phyloP scores from a whole-genome alignment of 2,329 filamentous ascomycete genomes.

The Bisporella sp. region DNA sequence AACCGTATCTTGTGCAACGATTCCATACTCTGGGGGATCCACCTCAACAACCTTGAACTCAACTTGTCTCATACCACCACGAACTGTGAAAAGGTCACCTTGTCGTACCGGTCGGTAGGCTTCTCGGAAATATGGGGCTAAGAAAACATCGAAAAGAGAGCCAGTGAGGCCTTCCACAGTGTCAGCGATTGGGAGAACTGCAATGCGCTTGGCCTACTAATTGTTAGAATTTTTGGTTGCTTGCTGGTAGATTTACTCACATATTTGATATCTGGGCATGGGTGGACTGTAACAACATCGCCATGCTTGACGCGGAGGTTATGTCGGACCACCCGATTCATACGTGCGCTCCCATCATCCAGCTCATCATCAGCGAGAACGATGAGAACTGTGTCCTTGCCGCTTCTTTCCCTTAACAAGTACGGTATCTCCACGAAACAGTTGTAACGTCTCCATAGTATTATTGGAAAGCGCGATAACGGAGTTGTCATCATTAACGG shows the following conservation, averaged over 20 bases:
- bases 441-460: constrained; percentile 96
- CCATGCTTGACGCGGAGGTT: constrained; percentile 98
- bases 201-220: constrained; percentile 91
- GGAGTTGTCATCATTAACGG: constrained; percentile 98
- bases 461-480: constrained; percentile 97
- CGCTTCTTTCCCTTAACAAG: constrained; percentile 99
- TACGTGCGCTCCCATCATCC: constrained; percentile 91
- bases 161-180: constrained; percentile 97
- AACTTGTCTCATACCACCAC: constrained; percentile 97
- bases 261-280: constrained; percentile 99
- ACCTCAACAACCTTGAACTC: constrained; percentile 99
- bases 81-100: constrained; percentile 94
- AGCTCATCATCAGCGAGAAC: constrained; percentile 96
- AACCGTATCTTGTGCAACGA: constrained; percentile 96
- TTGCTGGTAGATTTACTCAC: constrained; percentile 48
- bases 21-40: constrained; percentile 96
- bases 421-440: constrained; percentile 98
- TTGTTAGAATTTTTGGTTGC: not conserved
- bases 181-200: constrained; percentile 95
- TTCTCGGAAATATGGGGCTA: constrained; percentile 98
- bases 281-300: constrained; percentile 93
- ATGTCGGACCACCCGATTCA: constrained; percentile 98
- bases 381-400: constrained; percentile 97
- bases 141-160: constrained; percentile 97
- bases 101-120: constrained; percentile 95